Conservation (phyloP, 2,329 filamentous ascomycete species). For the Botryotinia convoluta region DNA sequence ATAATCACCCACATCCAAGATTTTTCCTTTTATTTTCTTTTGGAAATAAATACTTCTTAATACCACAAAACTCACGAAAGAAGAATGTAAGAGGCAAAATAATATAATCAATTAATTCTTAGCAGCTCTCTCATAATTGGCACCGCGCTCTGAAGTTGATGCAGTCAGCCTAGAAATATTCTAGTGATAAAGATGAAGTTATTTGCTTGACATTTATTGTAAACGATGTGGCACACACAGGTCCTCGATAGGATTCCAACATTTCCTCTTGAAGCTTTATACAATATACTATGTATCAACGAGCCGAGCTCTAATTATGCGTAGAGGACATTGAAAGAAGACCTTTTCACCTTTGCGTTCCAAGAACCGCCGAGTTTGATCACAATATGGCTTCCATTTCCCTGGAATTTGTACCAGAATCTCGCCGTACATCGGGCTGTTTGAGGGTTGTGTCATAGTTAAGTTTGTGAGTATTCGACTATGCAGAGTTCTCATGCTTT, state of each 20-base stretch:
- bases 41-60: too few species aligned
- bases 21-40: too few species aligned
- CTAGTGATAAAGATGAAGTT: too few species aligned
- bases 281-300: neutral
- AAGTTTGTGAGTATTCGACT: rapidly evolving
- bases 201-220: neutral
- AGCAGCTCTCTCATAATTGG: too few species aligned
- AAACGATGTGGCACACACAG: neutral
- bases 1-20: neutral
- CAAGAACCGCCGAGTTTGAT: too few species aligned
- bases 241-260: neutral
- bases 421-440: neutral
- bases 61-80: too few species aligned
- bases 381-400: neutral
- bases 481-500: neutral
- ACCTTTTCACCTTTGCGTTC: neutral
- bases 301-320: neutral
- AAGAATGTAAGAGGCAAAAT: too few species aligned
- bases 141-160: too few species aligned
- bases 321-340: neutral
- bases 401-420: neutral
- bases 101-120: too few species aligned
- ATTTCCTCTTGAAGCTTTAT: neutral
- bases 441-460: neutral
- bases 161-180: too few species aligned